Conservation (phyloP, 345 rosid genomes). For the Gossypium arboreum region DNA sequence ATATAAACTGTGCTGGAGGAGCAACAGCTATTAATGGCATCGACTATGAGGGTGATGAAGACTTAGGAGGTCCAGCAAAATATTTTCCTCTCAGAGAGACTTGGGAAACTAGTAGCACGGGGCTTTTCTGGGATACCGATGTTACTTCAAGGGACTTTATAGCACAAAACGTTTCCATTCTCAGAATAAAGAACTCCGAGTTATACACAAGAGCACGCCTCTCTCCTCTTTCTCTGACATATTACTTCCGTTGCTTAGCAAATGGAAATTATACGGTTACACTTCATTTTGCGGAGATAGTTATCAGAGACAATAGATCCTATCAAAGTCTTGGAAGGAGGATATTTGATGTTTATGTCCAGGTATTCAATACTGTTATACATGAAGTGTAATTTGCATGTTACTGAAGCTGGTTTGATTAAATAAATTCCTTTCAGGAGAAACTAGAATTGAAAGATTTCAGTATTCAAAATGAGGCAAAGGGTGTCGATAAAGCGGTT, state of each 20-base stretch:
- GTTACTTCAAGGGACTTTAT: constrained; percentile 2
- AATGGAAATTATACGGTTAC: constrained; percentile 51
- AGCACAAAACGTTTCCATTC: constrained; percentile 14
- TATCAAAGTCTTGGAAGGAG: constrained; percentile 41
- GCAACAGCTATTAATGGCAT: constrained; percentile 22
- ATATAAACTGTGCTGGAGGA: constrained; percentile 50
- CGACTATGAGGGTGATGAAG: constrained; percentile 35
- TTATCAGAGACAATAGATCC: constrained; percentile 37
- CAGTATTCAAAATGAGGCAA: constrained; percentile 27
- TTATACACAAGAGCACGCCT: constrained; percentile 46
- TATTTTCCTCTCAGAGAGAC: constrained; percentile 15
- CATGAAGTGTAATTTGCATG: neutral
- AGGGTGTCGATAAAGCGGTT: constrained; percentile 23
- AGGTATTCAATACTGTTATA: constrained; percentile 27
- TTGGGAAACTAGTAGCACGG: constrained; percentile 59
- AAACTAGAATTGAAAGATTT: constrained; percentile 29
- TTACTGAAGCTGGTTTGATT: neutral
- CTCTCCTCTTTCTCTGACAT: constrained; percentile 49
- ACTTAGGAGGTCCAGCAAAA: constrained; percentile 34
- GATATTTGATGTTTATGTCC: constrained; percentile 47
- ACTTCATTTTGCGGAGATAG: constrained; percentile 54
- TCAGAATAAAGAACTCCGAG: constrained; percentile 10
- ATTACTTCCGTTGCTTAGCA: constrained; percentile 47
- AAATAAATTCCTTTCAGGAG: constrained; percentile 24
- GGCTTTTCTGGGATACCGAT: constrained; percentile 44